A percentile compares a stretch with the other conserved stretches of the same genome.
Evolutionary conservation across 176 grass and related monocot genomes (phyloP).

Genomic region (Aechmea fasciata): DNA sequence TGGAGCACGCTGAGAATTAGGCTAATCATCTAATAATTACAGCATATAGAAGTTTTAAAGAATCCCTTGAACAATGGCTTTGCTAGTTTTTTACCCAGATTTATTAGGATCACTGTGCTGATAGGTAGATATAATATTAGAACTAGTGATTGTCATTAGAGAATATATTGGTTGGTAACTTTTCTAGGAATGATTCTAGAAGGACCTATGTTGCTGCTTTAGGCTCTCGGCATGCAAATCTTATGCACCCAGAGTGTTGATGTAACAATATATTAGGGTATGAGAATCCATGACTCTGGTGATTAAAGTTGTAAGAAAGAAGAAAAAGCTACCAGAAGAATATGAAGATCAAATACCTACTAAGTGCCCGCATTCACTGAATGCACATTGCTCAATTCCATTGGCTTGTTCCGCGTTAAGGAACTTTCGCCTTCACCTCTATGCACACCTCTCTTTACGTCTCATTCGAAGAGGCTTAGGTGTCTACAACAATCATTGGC

Average conservation of each 20-base stretch:
- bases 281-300: neutral
- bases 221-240: constrained; percentile 18
- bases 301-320: neutral
- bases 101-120: constrained; percentile 6
- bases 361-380: too few relatives aligned
- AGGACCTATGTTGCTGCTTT: constrained; percentile 6
- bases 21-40: neutral
- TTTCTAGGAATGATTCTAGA: constrained; percentile 8
- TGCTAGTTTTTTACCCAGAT: constrained; percentile 8
- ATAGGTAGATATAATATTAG: neutral
- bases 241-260: neutral
- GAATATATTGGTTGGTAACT: neutral
- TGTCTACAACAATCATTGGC: too few relatives aligned
- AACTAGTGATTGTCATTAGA: constrained; percentile 11
- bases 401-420: too few relatives aligned
- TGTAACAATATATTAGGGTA: neutral
- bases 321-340: too few relatives aligned
- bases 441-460: too few relatives aligned
- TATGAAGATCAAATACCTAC: too few relatives aligned
- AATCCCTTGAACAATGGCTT: neutral
- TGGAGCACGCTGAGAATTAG: neutral
- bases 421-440: too few relatives aligned
- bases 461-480: too few relatives aligned
- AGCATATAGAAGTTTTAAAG: neutral
- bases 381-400: too few relatives aligned